phyloP scores from a whole-genome alignment of 768 basidiomycete species.

The Macrocybe gigantea region DNA sequence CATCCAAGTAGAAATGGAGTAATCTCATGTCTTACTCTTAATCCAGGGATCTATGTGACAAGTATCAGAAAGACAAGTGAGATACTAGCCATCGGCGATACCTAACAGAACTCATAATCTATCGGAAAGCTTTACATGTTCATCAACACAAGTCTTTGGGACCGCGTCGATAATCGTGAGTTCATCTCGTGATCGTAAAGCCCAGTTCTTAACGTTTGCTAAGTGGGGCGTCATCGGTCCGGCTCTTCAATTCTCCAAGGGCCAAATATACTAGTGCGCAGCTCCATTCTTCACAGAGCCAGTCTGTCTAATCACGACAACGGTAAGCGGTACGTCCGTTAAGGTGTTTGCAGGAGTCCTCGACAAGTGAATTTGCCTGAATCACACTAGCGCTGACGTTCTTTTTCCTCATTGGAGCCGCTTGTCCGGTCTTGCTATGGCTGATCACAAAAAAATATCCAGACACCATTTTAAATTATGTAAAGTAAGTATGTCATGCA shows the following conservation, averaged over 20 bases:
- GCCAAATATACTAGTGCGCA: slow-evolving; percentile 54
- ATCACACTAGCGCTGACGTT: slow-evolving; percentile 41
- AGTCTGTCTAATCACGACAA: slow-evolving; percentile 6
- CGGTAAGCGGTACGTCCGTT: slow-evolving; percentile 7
- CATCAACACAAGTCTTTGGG: slow-evolving; percentile 44
- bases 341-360: no score
- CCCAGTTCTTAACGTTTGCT: slow-evolving; percentile 9
- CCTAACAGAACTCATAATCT: not conserved
- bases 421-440: slow-evolving; percentile 60
- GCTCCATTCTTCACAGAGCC: not conserved
- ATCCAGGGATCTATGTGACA: slow-evolving; percentile 40
- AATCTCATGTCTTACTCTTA: not conserved
- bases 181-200: slow-evolving; percentile 1
- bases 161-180: slow-evolving; percentile 56
- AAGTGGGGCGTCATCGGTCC: slow-evolving; percentile 71
- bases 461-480: slow-evolving; percentile 54
- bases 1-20: not conserved
- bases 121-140: slow-evolving; percentile 40
- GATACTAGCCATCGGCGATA: slow-evolving; percentile 1
- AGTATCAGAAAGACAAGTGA: slow-evolving; percentile 36
- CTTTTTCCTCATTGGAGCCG: slow-evolving; percentile 71
- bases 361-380: not conserved
- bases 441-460: slow-evolving; percentile 59
- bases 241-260: slow-evolving; percentile 44
- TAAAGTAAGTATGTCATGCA: slow-evolving; percentile 44